These are phyloP conservation scores for Cudoniella acicularis DNA, from an alignment of 495 filamentous ascomycete species.

Conservation along the genomic window DNA sequence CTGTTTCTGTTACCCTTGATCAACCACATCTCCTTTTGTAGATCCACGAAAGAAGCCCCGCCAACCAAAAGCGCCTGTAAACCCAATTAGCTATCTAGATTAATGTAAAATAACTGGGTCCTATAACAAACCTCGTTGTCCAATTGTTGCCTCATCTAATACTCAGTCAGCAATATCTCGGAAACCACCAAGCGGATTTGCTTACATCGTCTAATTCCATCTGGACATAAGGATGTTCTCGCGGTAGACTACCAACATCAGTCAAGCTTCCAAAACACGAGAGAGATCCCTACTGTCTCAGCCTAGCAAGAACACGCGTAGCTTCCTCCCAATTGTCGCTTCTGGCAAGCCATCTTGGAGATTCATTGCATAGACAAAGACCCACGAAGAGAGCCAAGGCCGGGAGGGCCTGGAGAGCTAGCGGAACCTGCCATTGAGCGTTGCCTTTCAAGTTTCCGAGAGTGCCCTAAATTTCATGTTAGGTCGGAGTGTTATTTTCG, in stretches of 20 bases:
- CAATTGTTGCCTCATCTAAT: constrained; percentile 57
- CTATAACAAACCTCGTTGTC: constrained; percentile 63
- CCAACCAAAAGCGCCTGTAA: constrained; percentile 18
- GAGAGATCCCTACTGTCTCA: constrained; percentile 19
- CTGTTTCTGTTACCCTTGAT: constrained; percentile 63
- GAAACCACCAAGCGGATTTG: not conserved
- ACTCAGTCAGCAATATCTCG: not conserved
- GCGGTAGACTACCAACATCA: constrained; percentile 31
- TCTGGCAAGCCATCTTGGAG: constrained; percentile 66
- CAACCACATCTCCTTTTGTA: constrained; percentile 69
- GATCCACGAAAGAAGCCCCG: constrained; percentile 45
- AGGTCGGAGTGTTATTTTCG: not conserved
- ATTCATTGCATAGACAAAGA: constrained; percentile 62
- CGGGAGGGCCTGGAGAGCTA: constrained; percentile 63
- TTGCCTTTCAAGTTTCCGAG: constrained; percentile 47
- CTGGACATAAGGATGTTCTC: constrained; percentile 60
- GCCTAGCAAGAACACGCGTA: constrained; percentile 33
- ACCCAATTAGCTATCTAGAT: not conserved
- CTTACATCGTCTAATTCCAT: constrained; percentile 56
- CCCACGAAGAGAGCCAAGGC: constrained; percentile 56
- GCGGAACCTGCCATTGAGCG: constrained; percentile 61
- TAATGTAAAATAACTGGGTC: too few relatives aligned
- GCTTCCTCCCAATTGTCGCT: constrained; percentile 69
- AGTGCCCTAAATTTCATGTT: constrained; percentile 42
- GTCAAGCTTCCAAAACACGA: not conserved